Percentiles rank a stretch among this genome's conserved stretches.
Conservation (phyloP, 352 stramenopile genomes). For the Phytophthora citrophthora region DNA sequence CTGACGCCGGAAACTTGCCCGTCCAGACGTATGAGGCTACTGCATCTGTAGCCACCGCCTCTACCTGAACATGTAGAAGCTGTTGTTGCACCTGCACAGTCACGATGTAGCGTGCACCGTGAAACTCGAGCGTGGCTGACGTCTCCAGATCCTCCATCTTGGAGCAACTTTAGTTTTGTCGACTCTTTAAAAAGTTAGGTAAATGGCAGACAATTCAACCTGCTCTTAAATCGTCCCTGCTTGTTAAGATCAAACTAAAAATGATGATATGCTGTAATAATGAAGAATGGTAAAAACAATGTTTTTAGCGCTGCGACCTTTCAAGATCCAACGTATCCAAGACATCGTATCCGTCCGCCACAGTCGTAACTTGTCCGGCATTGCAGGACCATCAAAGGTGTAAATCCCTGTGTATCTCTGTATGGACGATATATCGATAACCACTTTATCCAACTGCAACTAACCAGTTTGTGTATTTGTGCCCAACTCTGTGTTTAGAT, state of each 20-base stretch:
- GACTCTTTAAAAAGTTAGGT: neutral
- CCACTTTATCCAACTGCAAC: neutral
- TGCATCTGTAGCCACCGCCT: constrained; percentile 27
- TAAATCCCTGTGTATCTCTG: neutral
- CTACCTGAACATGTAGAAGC: constrained; percentile 73
- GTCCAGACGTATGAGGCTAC: constrained; percentile 53
- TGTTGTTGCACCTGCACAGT: constrained; percentile 66
- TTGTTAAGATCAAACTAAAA: neutral
- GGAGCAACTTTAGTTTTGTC: constrained; percentile 12
- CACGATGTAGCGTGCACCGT: constrained; percentile 78
- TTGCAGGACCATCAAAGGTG: constrained; percentile 2
- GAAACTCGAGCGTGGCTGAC: constrained; percentile 66
- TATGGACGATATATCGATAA: too few relatives aligned
- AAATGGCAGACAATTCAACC: neutral
- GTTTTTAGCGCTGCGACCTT: constrained; percentile 18
- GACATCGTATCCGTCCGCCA: constrained; percentile 8
- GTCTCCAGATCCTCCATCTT: constrained; percentile 70
- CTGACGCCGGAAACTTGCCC: constrained; percentile 60
- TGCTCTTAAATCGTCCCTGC: neutral
- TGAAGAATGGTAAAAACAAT: neutral
- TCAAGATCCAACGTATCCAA: constrained; percentile 23
- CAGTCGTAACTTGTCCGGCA: constrained; percentile 9
- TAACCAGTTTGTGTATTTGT: neutral
- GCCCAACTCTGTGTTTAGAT: constrained; percentile 6
- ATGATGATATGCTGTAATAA: neutral